Base-by-base conservation (phyloP, 2,329 filamentous ascomycete genomes). In the Hortaea werneckii region DNA sequence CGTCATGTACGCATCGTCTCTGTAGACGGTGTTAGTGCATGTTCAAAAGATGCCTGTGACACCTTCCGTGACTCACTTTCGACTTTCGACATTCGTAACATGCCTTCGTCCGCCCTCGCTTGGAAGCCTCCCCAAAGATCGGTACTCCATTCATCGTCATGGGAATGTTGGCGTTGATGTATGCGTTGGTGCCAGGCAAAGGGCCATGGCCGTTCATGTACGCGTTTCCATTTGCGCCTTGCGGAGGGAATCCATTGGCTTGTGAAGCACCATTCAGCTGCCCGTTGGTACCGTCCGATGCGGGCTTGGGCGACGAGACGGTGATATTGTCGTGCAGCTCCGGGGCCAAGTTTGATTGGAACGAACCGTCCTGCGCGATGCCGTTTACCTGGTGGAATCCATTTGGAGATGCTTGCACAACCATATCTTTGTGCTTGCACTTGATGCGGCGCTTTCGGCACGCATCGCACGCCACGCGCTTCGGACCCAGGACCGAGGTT, bases 1-100 rank as follows among this genome's bases (percentile, higher is more conserved):
- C 78, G 55, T 82, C 79, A 56, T 83, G 79, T 41, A 82, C 79
- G 57, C 79, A 83, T 56, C 79, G 77, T 48, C 79, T 77, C 78
- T 82, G 51, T 34, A 26, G 40, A 26, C 5, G 28, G 7, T 12
- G 12, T 34, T 11, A 34, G 49, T 57, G 45, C 55, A 50, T 42
- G 12, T 38, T 38, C n/a, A n/a, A n/a, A n/a, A n/a, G n/a, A n/a
- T n/a, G n/a, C n/a, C n/a, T n/a, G n/a, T n/a, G n/a, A n/a, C n/a
- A n/a, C n/a, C n/a, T 38, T 6, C 20, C 20, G 11, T 41, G 5
- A 42, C 73, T 62, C 59, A 80, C 79, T 71, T 82, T 82, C 70
- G 78, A 81, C 60, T 80, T 82, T 40, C 79, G 74, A 62, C 79
- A 83, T 54, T 82, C 78, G 48, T 78, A 72, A 59, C 79, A 83